Base-by-base conservation (phyloP, 2,329 filamentous ascomycete species). In the Phaeophleospora eucalypticola region DNA sequence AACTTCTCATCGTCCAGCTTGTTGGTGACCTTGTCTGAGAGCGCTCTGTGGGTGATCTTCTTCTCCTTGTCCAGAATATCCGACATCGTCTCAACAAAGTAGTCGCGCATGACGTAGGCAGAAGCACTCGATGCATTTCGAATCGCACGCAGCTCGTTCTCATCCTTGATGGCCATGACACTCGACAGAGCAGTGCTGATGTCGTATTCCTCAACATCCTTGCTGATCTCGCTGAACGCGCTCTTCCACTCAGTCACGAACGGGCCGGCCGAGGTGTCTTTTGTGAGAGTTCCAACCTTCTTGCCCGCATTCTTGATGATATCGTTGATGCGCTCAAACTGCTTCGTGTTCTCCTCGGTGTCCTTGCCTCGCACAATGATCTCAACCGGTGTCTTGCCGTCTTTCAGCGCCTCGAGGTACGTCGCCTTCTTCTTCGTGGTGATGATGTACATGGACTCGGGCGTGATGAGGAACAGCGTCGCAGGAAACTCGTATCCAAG, bases 381-480 rank as follows among this genome's bases (percentile, higher is more conserved):
- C 71, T 98, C 91, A 36, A 98, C 82, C 2, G 90, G 89, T 44
- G 93, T 86, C 65, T 94, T 93, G 62, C 91, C 60, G 54, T 87
- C 87, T 68, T 95, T 95, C 59, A 98, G 78, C 56, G 87, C 84
- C 62, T 96, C 89, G 36, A 98, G 78, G 69, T 97, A 90, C 65
- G 95, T 91, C 19, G 93, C 91, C 82, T 98, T 98, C 74, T 98
- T 98, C 49, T 88, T 85, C 4, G 93, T 98, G 4, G 93, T 98
- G 56, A 98, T 83, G 49, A 97, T 85, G 71, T 93, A 94, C 60
- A 97, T 77, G 38, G 83, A 82, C 52, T 97, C 93, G 51, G 84
- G 74, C 1, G 91, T 97, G 67, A 98, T 83, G 43, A 98, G 79
- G 76, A 98, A 89, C 54, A 98, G 76, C 0, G 93, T 98, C 33